Conservation (phyloP, 2,329 filamentous ascomycete species). For the Colletotrichum camelliae region DNA sequence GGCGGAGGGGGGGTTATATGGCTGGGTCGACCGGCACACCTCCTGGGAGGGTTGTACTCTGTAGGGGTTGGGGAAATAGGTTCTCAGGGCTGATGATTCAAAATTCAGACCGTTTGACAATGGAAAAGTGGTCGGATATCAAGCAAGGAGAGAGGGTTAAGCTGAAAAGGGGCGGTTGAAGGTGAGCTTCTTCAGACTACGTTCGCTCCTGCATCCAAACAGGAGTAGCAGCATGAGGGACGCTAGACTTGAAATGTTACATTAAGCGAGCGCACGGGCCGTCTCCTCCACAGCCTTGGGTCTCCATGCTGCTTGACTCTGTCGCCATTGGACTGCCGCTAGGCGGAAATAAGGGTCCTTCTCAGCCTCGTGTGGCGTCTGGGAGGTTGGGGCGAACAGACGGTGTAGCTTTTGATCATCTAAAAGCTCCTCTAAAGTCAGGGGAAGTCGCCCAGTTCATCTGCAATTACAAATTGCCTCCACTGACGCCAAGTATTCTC, state of each 20-base stretch:
- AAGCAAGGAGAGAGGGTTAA: constrained; percentile 19
- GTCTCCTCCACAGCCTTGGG: constrained; percentile 17
- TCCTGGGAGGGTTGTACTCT: constrained; percentile 6
- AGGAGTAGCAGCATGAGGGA: constrained; percentile 20
- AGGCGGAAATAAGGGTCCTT: neutral
- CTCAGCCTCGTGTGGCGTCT: constrained; percentile 19
- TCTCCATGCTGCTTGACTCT: neutral
- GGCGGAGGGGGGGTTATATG: constrained; percentile 24
- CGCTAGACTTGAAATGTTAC: constrained; percentile 20
- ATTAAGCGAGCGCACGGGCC: constrained; percentile 21
- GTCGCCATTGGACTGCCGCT: constrained; percentile 15
- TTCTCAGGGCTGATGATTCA: constrained; percentile 13
- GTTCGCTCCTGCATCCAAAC: constrained; percentile 23
- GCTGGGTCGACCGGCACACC: constrained; percentile 7
- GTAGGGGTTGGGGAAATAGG: constrained; percentile 11
- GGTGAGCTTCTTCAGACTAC: constrained; percentile 23
- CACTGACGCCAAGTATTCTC: neutral
- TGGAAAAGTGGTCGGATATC: constrained; percentile 18
- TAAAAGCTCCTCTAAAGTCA: neutral
- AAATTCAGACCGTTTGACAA: constrained; percentile 17
- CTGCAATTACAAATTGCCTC: neutral
- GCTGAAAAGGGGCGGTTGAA: constrained; percentile 23
- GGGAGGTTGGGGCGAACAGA: neutral
- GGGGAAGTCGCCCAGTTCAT: neutral
- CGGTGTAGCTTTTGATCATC: neutral